Base-by-base conservation (phyloP, 2,329 filamentous ascomycete species). In the Sporothrix mexicana region DNA sequence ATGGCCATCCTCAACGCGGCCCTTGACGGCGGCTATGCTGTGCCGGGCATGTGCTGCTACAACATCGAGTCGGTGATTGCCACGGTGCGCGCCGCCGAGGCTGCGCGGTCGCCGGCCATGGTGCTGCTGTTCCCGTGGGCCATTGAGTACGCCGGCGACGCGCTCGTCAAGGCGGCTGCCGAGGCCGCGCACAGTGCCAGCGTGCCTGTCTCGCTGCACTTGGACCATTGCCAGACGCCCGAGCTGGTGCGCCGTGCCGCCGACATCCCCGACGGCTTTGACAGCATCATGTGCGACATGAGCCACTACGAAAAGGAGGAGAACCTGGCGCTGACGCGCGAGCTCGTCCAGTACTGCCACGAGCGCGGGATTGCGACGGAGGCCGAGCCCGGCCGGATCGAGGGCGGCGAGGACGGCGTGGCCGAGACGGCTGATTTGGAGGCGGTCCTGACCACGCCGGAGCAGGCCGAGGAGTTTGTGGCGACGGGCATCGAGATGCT, bases 51-150 rank as follows among this genome's bases (percentile, higher is more conserved):
- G 73, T 86, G 84, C 73, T 82, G 83, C 57, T 80, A 82, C 70
- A 88, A 88, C 72, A 77, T 87, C 23, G 85, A 88, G 77, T 86
- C 85, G 12, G 82, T 82, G 3, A 78, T 88, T 1, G 82, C 83
- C 41, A 84, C 88, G 3, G 88, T 93, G 64, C 86, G 87, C 76
- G 91, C 91, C 9, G 91, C 91, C 74, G 91, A 93, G 81, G 85
- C 86, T 36, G 90, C 90, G 74, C 84, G 84, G 64, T 91, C 90
- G 0, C 91, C 91, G 0, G 86, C 90, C 73, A 92, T 93, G 84
- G 88, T 93, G 77, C 88, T 92, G 36, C 87, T 93, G 76, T 93
- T 93, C 81, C 91, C 91, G 23, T 93, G 91, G 91, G 90, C 91
- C 0, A 85, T 93, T 70, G 83, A 90, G 75, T 93, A 91, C 81